phyloP scores from a whole-genome alignment of 2,329 filamentous ascomycete genomes.

The Epichloe baconii region DNA sequence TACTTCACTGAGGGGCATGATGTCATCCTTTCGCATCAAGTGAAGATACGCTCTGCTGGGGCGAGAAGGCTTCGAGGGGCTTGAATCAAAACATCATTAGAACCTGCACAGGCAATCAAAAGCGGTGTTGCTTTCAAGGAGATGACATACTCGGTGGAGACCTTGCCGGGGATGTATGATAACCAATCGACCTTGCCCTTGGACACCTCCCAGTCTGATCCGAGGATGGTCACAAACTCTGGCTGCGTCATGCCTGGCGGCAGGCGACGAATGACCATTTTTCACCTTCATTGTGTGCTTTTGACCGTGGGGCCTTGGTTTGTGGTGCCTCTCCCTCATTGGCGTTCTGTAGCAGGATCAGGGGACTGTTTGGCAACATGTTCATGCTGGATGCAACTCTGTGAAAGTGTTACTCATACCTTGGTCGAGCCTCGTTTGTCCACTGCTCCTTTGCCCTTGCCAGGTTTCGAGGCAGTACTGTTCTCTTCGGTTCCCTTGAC shows the following conservation, averaged over 20 bases:
- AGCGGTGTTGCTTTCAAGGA: neutral
- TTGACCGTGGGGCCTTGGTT: constrained; percentile 17
- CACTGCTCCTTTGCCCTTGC: constrained; percentile 12
- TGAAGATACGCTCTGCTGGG: constrained; percentile 76
- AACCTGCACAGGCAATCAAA: constrained; percentile 2
- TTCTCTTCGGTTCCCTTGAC: constrained; percentile 13
- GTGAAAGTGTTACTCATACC: constrained; percentile 10
- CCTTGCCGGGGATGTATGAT: constrained; percentile 51
- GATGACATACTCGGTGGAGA: constrained; percentile 63
- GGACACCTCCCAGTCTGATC: constrained; percentile 70
- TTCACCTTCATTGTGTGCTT: constrained; percentile 39
- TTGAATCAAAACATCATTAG: constrained; percentile 20
- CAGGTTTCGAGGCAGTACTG: constrained; percentile 11
- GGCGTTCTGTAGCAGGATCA: constrained; percentile 5
- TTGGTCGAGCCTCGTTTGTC: constrained; percentile 17
- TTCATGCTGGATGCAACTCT: neutral
- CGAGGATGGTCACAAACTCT: constrained; percentile 62
- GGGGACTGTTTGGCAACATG: neutral
- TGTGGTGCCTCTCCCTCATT: constrained; percentile 15
- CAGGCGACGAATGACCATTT: constrained; percentile 72
- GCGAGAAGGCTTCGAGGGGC: constrained; percentile 71
- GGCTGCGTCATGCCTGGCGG: constrained; percentile 71
- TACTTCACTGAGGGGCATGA: constrained; percentile 53
- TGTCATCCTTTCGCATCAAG: constrained; percentile 56
- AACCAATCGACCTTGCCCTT: constrained; percentile 78